These are phyloP conservation scores for Monosporozyma unispora DNA, from an alignment of 805 yeast species.

Conservation along the genomic window DNA sequence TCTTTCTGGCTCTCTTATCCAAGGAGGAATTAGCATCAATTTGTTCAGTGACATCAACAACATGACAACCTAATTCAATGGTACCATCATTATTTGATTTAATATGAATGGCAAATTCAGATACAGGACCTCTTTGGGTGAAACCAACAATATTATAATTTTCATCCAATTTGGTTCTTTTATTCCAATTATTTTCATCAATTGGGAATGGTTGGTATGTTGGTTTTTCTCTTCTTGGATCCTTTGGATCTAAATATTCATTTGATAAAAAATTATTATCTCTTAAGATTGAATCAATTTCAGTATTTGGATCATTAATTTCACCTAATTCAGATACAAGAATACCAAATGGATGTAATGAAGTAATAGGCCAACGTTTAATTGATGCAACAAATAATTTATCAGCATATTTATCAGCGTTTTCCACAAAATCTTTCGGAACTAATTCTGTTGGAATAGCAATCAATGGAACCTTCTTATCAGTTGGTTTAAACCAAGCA, in stretches of 20 bases:
- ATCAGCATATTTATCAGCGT: constrained; percentile 73
- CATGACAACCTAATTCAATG: constrained; percentile 79
- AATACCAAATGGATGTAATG: constrained; percentile 96
- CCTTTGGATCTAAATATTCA: constrained; percentile 52
- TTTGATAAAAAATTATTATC: constrained; percentile 78
- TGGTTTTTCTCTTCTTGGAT: constrained; percentile 23
- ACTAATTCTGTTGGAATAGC: constrained; percentile 99
- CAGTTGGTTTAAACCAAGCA: constrained; percentile 98
- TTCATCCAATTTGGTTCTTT: constrained; percentile 16
- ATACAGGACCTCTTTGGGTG: constrained; percentile 28
- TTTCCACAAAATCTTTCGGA: constrained; percentile 89
- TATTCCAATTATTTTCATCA: constrained; percentile 13
- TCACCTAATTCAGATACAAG: constrained; percentile 79
- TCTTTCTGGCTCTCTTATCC: constrained; percentile 83
- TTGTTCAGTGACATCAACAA: constrained; percentile 67
- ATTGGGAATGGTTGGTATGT: constrained; percentile 19
- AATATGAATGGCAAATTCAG: constrained; percentile 80
- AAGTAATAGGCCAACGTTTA: constrained; percentile 98
- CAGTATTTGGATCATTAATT: constrained; percentile 66
- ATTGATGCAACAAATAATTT: constrained; percentile 88
- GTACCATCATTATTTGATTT: constrained; percentile 35
- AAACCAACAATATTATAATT: constrained; percentile 27
- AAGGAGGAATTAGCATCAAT: constrained; percentile 64
- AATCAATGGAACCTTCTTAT: constrained; percentile 92
- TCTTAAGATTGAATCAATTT: constrained; percentile 79